Evolutionary conservation across 129 eudicot genomes (phyloP).

Genomic region (Tanacetum coccineum): DNA sequence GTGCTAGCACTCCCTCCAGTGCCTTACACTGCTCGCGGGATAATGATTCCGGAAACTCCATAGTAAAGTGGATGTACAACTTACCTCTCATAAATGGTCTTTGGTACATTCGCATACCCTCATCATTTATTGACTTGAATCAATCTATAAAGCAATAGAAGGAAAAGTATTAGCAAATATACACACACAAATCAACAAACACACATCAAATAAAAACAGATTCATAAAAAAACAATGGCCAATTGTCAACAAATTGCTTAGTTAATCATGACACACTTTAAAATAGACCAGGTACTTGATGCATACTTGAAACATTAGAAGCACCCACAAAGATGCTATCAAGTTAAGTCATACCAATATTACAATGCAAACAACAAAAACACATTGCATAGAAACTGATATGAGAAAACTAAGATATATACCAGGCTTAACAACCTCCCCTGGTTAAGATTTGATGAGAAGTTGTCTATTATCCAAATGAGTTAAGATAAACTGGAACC

Average conservation of each 20-base stretch:
- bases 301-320: too few species aligned
- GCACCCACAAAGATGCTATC: too few species aligned
- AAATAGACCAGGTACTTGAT: too few species aligned
- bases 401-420: too few species aligned
- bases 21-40: constrained; percentile 54
- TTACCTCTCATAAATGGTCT: constrained; percentile 78
- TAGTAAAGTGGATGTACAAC: constrained; percentile 61
- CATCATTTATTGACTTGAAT: constrained; percentile 75
- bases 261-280: too few species aligned
- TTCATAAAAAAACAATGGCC: neutral
- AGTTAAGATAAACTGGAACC: constrained; percentile 61
- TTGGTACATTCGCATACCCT: constrained; percentile 77
- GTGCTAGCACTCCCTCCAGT: constrained; percentile 55
- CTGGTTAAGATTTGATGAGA: constrained; percentile 61
- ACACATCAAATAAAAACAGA: neutral
- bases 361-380: too few species aligned
- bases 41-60: constrained; percentile 65
- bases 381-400: too few species aligned
- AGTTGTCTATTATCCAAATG: constrained; percentile 69
- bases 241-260: too few species aligned
- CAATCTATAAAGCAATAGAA: constrained; percentile 30
- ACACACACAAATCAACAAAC: neutral
- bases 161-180: too few species aligned
- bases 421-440: constrained; percentile 78
- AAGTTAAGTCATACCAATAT: too few species aligned